phyloP scores from a whole-genome alignment of 2,329 filamentous ascomycete species.

The Fusarium keratoplasticum region DNA sequence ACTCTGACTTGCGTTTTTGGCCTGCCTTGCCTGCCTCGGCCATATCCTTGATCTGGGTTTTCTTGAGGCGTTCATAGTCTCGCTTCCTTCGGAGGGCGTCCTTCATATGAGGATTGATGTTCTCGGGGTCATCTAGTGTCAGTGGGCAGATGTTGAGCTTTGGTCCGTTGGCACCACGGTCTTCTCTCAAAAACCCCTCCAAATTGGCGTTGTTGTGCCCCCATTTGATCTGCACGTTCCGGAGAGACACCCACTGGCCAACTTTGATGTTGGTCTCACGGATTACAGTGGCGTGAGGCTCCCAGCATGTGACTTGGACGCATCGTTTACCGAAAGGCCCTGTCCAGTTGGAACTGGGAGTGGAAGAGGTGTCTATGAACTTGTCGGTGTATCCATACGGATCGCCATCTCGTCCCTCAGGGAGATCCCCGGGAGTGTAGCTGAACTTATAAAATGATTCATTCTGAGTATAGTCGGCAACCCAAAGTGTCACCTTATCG shows the following conservation, averaged over 20 bases:
- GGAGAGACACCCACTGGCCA: constrained; percentile 73
- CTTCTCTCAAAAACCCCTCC: constrained; percentile 78
- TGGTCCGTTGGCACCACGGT: constrained; percentile 55
- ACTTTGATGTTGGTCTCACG: constrained; percentile 61
- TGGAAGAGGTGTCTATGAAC: constrained; percentile 33
- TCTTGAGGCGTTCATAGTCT: constrained; percentile 69
- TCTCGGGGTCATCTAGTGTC: constrained; percentile 52
- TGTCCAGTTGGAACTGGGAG: constrained; percentile 63
- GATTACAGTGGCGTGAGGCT: constrained; percentile 73
- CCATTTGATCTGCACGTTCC: constrained; percentile 78
- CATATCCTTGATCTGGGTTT: constrained; percentile 53
- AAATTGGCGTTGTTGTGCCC: constrained; percentile 65
- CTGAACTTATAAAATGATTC: constrained; percentile 66
- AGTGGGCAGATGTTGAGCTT: constrained; percentile 71
- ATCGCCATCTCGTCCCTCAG: constrained; percentile 61
- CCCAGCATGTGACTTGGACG: constrained; percentile 78
- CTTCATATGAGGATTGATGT: constrained; percentile 61
- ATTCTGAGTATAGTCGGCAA: constrained; percentile 88
- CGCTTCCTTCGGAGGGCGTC: constrained; percentile 72
- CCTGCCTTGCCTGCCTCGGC: constrained; percentile 51
- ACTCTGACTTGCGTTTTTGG: constrained; percentile 52
- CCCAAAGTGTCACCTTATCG: constrained; percentile 71
- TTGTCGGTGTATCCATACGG: constrained; percentile 63
- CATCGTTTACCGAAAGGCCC: constrained; percentile 81
- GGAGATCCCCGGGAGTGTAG: constrained; percentile 46